Percentiles rank a stretch among this genome's conserved stretches.
phyloP scores from a whole-genome alignment of 495 filamentous ascomycete species.

The Xylaria palmicola region DNA sequence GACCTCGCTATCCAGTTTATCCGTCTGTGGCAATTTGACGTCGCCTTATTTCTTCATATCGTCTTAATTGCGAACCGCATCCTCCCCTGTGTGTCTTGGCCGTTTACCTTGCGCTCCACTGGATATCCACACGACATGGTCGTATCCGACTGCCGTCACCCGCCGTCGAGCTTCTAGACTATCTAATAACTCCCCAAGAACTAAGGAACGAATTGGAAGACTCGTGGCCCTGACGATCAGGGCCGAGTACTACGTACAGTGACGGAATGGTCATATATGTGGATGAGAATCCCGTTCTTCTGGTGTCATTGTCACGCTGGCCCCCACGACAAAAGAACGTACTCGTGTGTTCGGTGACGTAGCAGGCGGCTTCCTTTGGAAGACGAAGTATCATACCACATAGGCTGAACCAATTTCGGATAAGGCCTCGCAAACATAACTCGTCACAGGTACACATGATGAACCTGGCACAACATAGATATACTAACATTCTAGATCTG shows the following conservation, averaged over 20 bases:
- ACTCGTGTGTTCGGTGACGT: constrained; percentile 6
- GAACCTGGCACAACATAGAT: too few species aligned
- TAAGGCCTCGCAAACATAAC: background rate
- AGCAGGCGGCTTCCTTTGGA: background rate
- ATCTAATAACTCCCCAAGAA: constrained; percentile 1
- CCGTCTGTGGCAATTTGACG: constrained; percentile 14
- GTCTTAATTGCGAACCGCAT: constrained; percentile 15
- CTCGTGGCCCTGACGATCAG: constrained; percentile 14
- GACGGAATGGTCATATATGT: background rate
- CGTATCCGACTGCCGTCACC: constrained; percentile 8
- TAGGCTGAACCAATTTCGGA: constrained; percentile 1
- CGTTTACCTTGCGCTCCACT: constrained; percentile 2
- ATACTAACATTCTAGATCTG: constrained; percentile 4
- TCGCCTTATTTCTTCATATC: constrained; percentile 11
- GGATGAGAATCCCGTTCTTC: background rate
- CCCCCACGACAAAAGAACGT: background rate
- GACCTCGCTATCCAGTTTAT: constrained; percentile 13
- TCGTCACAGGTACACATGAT: background rate
- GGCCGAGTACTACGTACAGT: constrained; percentile 4
- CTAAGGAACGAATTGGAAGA: constrained; percentile 15
- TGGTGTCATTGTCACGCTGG: constrained; percentile 2
- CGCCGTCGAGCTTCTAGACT: constrained; percentile 13
- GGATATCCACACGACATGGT: constrained; percentile 9
- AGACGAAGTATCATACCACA: constrained; percentile 1
- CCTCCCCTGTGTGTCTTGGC: constrained; percentile 5